Conservation (phyloP, 805 yeast genomes). For the Sungouiella thailandica region DNA sequence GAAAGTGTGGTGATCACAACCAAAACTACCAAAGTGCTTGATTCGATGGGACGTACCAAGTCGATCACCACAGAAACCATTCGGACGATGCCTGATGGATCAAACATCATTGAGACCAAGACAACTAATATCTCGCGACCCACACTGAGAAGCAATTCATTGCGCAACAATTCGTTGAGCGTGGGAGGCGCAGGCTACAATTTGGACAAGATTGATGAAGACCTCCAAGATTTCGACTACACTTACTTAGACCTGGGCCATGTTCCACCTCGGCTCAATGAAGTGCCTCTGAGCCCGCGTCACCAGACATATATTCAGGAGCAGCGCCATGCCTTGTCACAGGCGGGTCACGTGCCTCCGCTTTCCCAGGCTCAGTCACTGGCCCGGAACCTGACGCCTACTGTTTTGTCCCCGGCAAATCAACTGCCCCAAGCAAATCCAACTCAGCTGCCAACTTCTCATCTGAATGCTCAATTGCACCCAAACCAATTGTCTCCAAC, state of each 20-base stretch:
- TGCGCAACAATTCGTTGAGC: constrained; percentile 20
- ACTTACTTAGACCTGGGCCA: constrained; percentile 28
- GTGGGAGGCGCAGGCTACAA: constrained; percentile 15
- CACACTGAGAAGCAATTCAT: constrained; percentile 26
- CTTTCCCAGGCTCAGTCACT: too few relatives aligned
- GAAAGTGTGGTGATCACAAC: constrained; percentile 30
- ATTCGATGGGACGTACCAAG: constrained; percentile 46
- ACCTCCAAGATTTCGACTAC: constrained; percentile 39
- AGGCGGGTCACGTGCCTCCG: constrained; percentile 1
- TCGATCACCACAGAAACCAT: constrained; percentile 53
- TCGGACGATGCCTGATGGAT: constrained; percentile 42
- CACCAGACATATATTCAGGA: constrained; percentile 1
- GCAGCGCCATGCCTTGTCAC: constrained; percentile 5
- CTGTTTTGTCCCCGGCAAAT: not conserved
- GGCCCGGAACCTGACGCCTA: too few relatives aligned
- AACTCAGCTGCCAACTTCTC: too few relatives aligned
- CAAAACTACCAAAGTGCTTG: constrained; percentile 48
- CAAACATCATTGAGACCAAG: constrained; percentile 38
- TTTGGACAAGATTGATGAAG: constrained; percentile 38
- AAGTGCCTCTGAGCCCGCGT: not conserved
- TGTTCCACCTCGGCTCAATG: constrained; percentile 1
- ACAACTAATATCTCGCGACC: constrained; percentile 35
- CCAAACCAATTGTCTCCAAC: too few relatives aligned
- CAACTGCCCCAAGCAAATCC: not conserved
- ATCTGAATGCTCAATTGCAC: too few relatives aligned